These are phyloP conservation scores for Fusarium pininemorale DNA, from an alignment of 2,329 filamentous ascomycete genomes.

Conservation along the genomic window DNA sequence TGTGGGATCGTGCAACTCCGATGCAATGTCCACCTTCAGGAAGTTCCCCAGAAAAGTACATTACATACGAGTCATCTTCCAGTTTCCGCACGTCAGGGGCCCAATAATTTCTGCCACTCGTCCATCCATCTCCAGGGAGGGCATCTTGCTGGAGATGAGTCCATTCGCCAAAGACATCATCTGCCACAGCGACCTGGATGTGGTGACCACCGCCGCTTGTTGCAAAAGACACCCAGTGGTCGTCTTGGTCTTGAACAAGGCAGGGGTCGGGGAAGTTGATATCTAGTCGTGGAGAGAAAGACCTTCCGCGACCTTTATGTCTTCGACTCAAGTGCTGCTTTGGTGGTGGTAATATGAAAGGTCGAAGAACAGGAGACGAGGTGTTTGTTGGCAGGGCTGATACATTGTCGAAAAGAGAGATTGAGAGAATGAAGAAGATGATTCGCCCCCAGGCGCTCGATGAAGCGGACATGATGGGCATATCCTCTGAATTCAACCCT, in stretches of 20 bases:
- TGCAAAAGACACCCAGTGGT: conserved; percentile 66
- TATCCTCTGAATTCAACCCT: background rate
- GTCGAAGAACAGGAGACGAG: background rate
- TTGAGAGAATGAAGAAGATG: conserved; percentile 2
- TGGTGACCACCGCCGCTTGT: conserved; percentile 60
- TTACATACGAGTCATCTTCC: conserved; percentile 61
- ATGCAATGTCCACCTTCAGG: conserved; percentile 63
- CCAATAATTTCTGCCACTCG: conserved; percentile 64
- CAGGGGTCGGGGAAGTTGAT: conserved; percentile 65
- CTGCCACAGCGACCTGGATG: conserved; percentile 63
- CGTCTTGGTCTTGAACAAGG: conserved; percentile 57
- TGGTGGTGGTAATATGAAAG: conserved; percentile 2
- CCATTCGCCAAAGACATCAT: conserved; percentile 58
- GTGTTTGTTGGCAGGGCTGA: conserved; percentile 7
- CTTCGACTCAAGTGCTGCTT: conserved; percentile 21
- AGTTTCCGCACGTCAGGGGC: conserved; percentile 67
- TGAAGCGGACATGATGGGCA: conserved; percentile 13
- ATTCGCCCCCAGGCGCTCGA: conserved; percentile 9
- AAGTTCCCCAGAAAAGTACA: conserved; percentile 67
- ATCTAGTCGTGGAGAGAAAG: conserved; percentile 26
- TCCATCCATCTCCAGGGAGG: conserved; percentile 65
- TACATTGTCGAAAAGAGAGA: conserved; percentile 3
- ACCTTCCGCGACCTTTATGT: conserved; percentile 3
- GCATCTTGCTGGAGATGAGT: conserved; percentile 61
- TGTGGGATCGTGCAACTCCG: conserved; percentile 61